These are phyloP conservation scores for Cucumis sativus DNA, from an alignment of 306 rosid species.

Conservation along the genomic window Cucumber_9930_V3 NC_026655.2:18431501-18432000, in stretches of 20 bases:
- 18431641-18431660: conserved; percentile 59
- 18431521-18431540: conserved; percentile 39
- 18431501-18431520: neutral
- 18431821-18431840: too few relatives aligned
- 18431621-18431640: conserved; percentile 10
- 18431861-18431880: too few relatives aligned
- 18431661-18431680: conserved; percentile 55
- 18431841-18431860: too few relatives aligned
- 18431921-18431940: too few relatives aligned
- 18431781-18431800: too few relatives aligned
- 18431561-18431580: conserved; percentile 16
- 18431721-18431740: neutral
- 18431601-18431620: conserved; percentile 22
- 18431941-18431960: too few relatives aligned
- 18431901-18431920: too few relatives aligned
- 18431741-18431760: neutral
- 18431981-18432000: too few relatives aligned
- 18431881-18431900: neutral
- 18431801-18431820: too few relatives aligned
- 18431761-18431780: too few relatives aligned
- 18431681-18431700: conserved; percentile 29
- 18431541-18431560: conserved; percentile 8
- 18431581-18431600: conserved; percentile 1
- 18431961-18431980: too few relatives aligned
- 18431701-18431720: neutral